Evolutionary conservation across 495 filamentous ascomycete genomes (phyloP), one percentile per base, ranked within the genome.

Genomic region (Penicillium desertorum): DNA sequence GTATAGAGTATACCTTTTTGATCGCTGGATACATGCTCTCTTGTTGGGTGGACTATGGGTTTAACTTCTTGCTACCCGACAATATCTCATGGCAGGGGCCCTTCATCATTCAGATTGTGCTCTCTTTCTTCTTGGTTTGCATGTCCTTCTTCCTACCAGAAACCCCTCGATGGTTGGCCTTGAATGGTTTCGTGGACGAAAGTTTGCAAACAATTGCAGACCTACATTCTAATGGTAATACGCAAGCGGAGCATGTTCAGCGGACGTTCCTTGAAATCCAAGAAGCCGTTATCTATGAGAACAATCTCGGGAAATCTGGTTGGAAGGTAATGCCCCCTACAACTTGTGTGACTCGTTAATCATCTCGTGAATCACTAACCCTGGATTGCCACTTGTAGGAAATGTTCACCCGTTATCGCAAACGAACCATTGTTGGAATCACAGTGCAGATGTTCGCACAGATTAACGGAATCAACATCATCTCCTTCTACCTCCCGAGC

Each of bases 381-480:
- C 11, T 39, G 34, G 25, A 39, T 17, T 0, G 19, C 43, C 0
- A 20, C 10, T 29, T 30, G 17, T 50, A 67, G 64, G 66, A 70
- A 57, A 70, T 71, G 67, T 67, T 70, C 48, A 71, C 66, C 14
- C 58, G 63, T 5, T 71, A 71, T 45, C 66, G 68, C 2, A 70
- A 70, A 37, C 60, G 67, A 25, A 70, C 65, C 2, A 68, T 66
- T 22, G 63, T 70, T 12, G 67, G 67, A 43, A 70, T 71, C 30
- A 69, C 64, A 1, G 66, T 63, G 6, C 67, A 71, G 49, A 71
- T 71, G 64, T 69, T 63, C 32, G 67, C 68, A 9, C 68, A 70
- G 53, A 60, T 70, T n/a, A 72, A 68, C 51, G 69, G 69, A 22
- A 72, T 72, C 62, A 72, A 70, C 53, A 67, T 72, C 56, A 70